phyloP scores from a whole-genome alignment of 208 protist species.

The Crithidia expoeki region DNA sequence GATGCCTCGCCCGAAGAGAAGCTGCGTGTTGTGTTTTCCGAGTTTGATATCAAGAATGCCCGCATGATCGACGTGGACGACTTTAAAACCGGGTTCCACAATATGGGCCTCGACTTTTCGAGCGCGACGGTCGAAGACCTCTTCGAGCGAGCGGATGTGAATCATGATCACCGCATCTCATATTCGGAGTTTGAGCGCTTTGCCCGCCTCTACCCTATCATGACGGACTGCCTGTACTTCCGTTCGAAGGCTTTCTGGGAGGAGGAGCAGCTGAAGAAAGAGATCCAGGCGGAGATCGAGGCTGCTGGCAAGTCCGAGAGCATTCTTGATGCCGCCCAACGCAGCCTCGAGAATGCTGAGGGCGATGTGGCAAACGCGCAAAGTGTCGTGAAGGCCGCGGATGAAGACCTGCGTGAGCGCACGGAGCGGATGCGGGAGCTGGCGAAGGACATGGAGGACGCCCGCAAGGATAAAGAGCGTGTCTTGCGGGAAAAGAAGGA shows the following conservation, averaged over 20 bases:
- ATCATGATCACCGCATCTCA: slow-evolving; percentile 83
- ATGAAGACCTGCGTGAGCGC: slow-evolving; percentile 79
- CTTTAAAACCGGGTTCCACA: slow-evolving; percentile 83
- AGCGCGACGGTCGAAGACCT: slow-evolving; percentile 89
- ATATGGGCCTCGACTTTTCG: slow-evolving; percentile 85
- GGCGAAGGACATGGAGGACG: slow-evolving; percentile 82
- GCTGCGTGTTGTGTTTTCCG: slow-evolving; percentile 84
- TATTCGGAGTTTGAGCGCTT: slow-evolving; percentile 93
- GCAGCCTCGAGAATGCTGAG: slow-evolving; percentile 55
- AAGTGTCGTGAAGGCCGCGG: slow-evolving; percentile 58
- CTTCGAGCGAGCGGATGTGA: slow-evolving; percentile 86
- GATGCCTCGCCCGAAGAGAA: slow-evolving; percentile 89
- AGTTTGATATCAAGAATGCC: slow-evolving; percentile 84
- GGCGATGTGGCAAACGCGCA: slow-evolving; percentile 66
- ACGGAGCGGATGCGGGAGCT: slow-evolving; percentile 85
- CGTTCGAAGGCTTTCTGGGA: slow-evolving; percentile 93
- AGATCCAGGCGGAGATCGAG: slow-evolving; percentile 81
- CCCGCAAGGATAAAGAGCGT: slow-evolving; percentile 76
- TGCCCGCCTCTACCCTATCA: slow-evolving; percentile 87
- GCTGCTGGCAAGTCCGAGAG: slow-evolving; percentile 68
- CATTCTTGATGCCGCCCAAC: slow-evolving; percentile 60
- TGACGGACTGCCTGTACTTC: slow-evolving; percentile 91
- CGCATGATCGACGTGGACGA: slow-evolving; percentile 83
- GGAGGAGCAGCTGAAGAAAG: slow-evolving; percentile 85
- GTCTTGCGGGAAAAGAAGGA: slow-evolving; percentile 83